Conservation (phyloP, 768 basidiomycete genomes). For the Leccinellum rugosiceps region DNA sequence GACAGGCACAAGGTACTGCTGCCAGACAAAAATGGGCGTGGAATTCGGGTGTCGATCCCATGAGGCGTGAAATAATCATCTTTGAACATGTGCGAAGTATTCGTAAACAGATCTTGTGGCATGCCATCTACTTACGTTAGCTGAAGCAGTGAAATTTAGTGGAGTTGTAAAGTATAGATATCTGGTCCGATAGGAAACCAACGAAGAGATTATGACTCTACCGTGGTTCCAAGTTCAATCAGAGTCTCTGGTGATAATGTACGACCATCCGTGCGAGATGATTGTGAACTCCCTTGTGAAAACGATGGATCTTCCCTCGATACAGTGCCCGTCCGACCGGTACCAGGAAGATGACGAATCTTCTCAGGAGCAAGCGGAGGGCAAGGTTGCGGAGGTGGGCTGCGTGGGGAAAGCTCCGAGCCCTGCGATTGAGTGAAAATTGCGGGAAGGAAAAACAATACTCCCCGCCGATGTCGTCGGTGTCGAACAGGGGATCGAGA, state of each 20-base stretch:
- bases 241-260: constrained; percentile 28
- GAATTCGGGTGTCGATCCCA: not conserved
- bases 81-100: constrained; percentile 9
- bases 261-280: constrained; percentile 27
- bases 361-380: constrained; percentile 44
- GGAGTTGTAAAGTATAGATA: constrained; percentile 22
- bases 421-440: constrained; percentile 55
- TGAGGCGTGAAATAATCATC: constrained; percentile 6
- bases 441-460: constrained; percentile 80
- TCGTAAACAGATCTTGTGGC: constrained; percentile 13
- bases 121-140: constrained; percentile 22
- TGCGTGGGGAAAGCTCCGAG: constrained; percentile 30
- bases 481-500: constrained; percentile 49
- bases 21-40: constrained; percentile 4
- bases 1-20: not conserved
- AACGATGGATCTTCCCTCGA: constrained; percentile 21
- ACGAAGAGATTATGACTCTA: constrained; percentile 20
- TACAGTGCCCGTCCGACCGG: constrained; percentile 30
- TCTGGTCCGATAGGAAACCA: constrained; percentile 8
- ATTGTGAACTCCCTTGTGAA: constrained; percentile 30
- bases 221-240: constrained; percentile 25
- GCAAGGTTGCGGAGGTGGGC: constrained; percentile 29
- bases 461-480: constrained; percentile 51
- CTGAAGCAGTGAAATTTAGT: constrained; percentile 33
- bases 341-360: constrained; percentile 34